Evolutionary conservation across 2,329 filamentous ascomycete genomes (phyloP), one percentile per base, ranked within the genome.

Genomic region (Colletotrichum magnum): DNA sequence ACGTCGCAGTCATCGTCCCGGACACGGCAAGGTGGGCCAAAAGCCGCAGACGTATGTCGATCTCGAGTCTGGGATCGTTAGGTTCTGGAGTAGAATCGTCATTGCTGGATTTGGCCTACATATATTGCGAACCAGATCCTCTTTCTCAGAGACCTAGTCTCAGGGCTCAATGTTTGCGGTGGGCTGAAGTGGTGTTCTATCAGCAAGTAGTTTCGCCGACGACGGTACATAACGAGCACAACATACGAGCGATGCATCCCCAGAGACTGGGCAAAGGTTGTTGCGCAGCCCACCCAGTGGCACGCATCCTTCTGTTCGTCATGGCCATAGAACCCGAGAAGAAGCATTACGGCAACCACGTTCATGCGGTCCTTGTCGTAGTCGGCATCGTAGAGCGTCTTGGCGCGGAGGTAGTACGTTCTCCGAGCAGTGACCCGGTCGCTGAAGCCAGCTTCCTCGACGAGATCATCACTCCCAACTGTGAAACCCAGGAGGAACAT

Each of bases 1-100:
- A 80, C 77, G 39, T 81, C 79, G 50, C 79, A 80, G 64, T 81
- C 79, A 39, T 81, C 78, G 41, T 81, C 79, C 57, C 79, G 71
- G 24, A 81, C 80, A 16, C 79, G 74, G 47, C 79, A 80, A 0
- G 78, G 79, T 2, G 80, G 70, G 0, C 79, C 79, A 0, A 80
- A 68, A 0, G 79, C 78, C 10, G 78, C 79, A 3, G 79, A 78
- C 1, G 78, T 77, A 58, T 81, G 79, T 26, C 79, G 71, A 53
- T 81, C 79, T 13, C 79, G 75, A 12, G 32, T 52, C 58, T 67
- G 18, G 7, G 18, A 16, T 6, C 5, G 18, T 67, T 3, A 67
- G 58, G 5, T 24, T 28, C 15, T 12, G 13, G 24, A 24, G 28
- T 9, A 32, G 13, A 0, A 28, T 12, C 21, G 12, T 5, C 4